Evolutionary conservation across 2,329 filamentous ascomycete species (phyloP), one percentile per base, ranked within the genome.

Genomic region (Fusarium aywerte): DNA sequence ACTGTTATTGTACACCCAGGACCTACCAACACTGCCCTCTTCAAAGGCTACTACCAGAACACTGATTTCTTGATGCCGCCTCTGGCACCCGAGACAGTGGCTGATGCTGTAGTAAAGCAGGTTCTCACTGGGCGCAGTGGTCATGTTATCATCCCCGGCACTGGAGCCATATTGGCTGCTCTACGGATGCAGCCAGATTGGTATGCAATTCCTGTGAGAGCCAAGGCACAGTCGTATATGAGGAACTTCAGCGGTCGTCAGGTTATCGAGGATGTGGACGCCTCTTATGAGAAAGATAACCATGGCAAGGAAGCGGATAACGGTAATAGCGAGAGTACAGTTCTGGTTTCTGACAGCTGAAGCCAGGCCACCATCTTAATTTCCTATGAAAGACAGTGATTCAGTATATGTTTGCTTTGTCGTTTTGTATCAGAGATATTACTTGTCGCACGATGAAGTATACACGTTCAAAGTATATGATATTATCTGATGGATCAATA

Each of bases 1-100:
- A 91, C 89, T 6, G 83, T 92, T n/a, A 71, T 89, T 9, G 84
- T 92, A 47, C 87, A 87, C 65, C 89, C 87, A 70, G 77, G 75
- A 32, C 70, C 75, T 75, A 83, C 74, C 72, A 71, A 69, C 38
- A 79, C 77, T 15, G 66, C 75, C 4, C 74, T 79, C 4, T 78
- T 79, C 52, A 58, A 70, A 12, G 77, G 86, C 83, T 43, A 90
- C 87, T 76, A 89, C 82, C 69, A 85, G 82, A 72, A 92, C 52
- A 76, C 68, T 18, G 64, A 62, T 32, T 76, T 73, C 64, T 47
- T 73, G 54, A 70, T 71, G 69, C 75, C 71, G 84, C 65, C 75
- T 62, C 70, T 80, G 32, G 75, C 74, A 32, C 74, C 78, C 7
- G 78, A 82, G 21, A 73, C 78, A 15, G 77, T 87, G 15, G 81